These are phyloP conservation scores for Vairimorpha ceranae DNA, from an alignment of 371 early-diverging fungal species.

Conservation along the genomic window DNA sequence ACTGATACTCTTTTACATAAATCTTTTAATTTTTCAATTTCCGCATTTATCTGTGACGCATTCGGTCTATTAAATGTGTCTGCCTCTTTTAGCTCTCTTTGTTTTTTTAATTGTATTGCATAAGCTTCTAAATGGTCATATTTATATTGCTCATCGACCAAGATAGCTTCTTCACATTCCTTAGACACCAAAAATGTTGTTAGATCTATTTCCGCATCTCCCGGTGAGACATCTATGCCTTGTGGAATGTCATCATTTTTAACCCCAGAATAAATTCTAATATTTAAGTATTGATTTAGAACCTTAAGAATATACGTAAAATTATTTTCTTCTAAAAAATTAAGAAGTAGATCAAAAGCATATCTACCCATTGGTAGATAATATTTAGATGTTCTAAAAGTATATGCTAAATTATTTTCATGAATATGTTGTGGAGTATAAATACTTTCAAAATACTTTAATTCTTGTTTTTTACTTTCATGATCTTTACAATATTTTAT, in stretches of 20 bases:
- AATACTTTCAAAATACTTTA: conserved; percentile 65
- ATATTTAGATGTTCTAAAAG: conserved; percentile 77
- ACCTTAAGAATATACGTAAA: conserved; percentile 75
- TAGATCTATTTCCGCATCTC: conserved; percentile 43
- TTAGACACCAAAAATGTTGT: conserved; percentile 57
- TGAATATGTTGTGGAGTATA: conserved; percentile 68
- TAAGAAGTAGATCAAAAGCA: conserved; percentile 79
- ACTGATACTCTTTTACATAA: conserved; percentile 71
- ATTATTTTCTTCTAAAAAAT: conserved; percentile 81
- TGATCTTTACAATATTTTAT: conserved; percentile 70
- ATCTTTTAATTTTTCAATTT: conserved; percentile 70
- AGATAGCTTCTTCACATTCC: conserved; percentile 64
- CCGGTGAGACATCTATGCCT: conserved; percentile 54
- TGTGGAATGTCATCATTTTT: conserved; percentile 45
- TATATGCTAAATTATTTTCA: conserved; percentile 72
- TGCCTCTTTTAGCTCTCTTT: conserved; percentile 49
- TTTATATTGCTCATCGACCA: conserved; percentile 70
- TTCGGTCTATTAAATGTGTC: conserved; percentile 35
- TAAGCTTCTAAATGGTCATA: conserved; percentile 73
- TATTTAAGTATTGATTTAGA: conserved; percentile 82
- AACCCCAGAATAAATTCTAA: conserved; percentile 66
- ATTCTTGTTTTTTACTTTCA: conserved; percentile 67
- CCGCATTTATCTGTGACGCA: conserved; percentile 56
- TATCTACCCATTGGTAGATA: conserved; percentile 74
- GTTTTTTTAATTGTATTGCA: conserved; percentile 65